Evolutionary conservation across 495 filamentous ascomycete species (phyloP), one percentile per base, ranked within the genome.

Genomic region (Talaromyces adpressus): DNA sequence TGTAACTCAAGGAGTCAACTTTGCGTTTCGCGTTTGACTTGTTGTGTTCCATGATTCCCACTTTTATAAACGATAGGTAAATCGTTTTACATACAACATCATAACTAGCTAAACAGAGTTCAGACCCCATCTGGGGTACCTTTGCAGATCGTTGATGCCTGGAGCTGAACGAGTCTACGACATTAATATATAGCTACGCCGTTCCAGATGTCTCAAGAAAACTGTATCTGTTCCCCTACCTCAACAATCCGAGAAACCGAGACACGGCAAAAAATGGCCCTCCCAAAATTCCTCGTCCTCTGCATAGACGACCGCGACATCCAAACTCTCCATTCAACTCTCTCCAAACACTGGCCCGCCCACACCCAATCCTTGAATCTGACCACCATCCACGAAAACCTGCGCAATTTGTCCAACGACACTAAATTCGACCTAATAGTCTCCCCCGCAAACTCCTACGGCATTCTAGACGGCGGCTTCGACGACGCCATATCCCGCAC

Each of bases 401-500:
- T 82, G 39, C 68, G 70, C 56, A 64, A 64, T 16, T 65, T 82
- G 7, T 62, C 68, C 4, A 5, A 62, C 4, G 51, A 32, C 14
- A 63, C 67, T 22, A 73, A 65, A 23, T 82, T 79, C 63, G 74
- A 81, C 68, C 69, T 78, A 9, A 71, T 84, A 18, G 79, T 83
- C 53, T 83, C 80, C 6, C 81, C 81, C 6, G 79, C 81, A 56
- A 84, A 84, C 70, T 81, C 78, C 14, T 82, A 79, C 67, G 81
- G 72, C 60, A 74, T 74, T 3, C 71, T 84, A 3, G 81, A 83
- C 61, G 82, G 82, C 51, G 79, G 70, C 62, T 84, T 83, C 66
- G 82, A 84, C 70, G 74, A 81, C 61, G 80, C 81, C 6, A 80
- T 84, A 65, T 81, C 80, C 0, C 71, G 71, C 54, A 69, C 72